Conservation (phyloP, 179 eudicot genomes). For the Gypsophila paniculata region DNA sequence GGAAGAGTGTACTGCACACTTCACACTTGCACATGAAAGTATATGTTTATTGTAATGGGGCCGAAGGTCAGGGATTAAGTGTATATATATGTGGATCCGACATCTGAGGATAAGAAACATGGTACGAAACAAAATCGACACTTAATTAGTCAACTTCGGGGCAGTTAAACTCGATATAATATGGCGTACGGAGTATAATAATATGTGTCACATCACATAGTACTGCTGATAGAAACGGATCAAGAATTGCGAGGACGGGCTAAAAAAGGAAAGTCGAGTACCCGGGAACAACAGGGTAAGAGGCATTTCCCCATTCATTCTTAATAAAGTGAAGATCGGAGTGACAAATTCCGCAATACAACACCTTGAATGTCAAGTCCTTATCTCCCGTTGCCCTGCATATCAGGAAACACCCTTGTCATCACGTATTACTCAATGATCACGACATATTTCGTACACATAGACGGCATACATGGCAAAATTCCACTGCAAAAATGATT, state of each 20-base stretch:
- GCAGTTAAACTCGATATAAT: not conserved
- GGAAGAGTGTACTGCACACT: not conserved
- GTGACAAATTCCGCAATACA: constrained; percentile 38
- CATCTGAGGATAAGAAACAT: not conserved
- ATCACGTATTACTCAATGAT: not conserved
- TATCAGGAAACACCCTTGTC: not conserved
- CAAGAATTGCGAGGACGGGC: not conserved
- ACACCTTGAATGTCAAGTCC: constrained; percentile 27
- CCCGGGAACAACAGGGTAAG: constrained; percentile 22
- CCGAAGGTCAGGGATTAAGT: not conserved
- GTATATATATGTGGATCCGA: not conserved
- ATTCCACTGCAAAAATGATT: no score
- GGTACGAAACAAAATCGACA: not conserved
- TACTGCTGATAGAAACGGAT: not conserved
- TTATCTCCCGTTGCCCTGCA: constrained; percentile 26
- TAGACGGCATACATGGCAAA: not conserved
- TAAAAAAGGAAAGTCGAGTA: not conserved
- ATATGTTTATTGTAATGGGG: not conserved
- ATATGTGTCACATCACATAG: not conserved
- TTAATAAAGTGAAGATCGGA: constrained; percentile 29
- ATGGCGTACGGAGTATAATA: no score
- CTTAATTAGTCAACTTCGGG: not conserved
- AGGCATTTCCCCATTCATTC: constrained; percentile 21
- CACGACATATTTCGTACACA: not conserved
- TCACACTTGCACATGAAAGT: not conserved